Base-by-base conservation (phyloP, 228 moss, liverwort and hornwort genomes). In the Sphagnum magellanicum region DNA sequence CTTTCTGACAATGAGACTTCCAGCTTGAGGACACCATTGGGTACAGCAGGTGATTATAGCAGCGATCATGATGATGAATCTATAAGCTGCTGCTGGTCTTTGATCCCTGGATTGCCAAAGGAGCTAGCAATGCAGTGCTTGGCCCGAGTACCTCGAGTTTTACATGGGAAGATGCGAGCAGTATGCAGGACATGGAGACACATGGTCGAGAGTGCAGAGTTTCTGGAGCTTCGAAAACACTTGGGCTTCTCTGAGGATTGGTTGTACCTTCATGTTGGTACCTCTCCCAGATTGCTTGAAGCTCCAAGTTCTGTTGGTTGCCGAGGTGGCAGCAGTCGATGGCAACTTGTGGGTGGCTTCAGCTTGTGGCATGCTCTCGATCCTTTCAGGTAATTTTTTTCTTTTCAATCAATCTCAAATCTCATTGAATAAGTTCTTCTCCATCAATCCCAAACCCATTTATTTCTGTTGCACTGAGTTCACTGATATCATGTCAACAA, bases 291-390 rank as follows among this genome's bases (percentile, higher is more conserved):
- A 63, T 63, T 84, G 65, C 80, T 77, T 32, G 84, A 84, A 49
- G 60, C 59, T 69, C 32, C 32, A 32, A 32, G 32, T 32, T 32
- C 32, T 32, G 32, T 32, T 32, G 32, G 32, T 32, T 32, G 32
- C 32, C 68, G 75, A 65, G 52, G 74, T 15, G 80, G 74, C 59
- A 67, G 67, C 11, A 72, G 77, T 5, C 65, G 76, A 63, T 80
- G 81, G 84, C 73, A 73, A 48, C 15, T 80, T 61, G 78, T 78
- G 5, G 81, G 84, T 49, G 80, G 84, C 1, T 80, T 84, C 70
- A 81, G 84, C 68, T 69, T 76, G 16, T 84, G 84, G 84, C 84
- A 81, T 63, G 84, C 80, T 15, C 75, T 84, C 32, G 84, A 84
- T 50, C 80, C 84, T 50, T 74, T 72, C 47, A 60, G 69, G 69